Conservation (phyloP, 2,329 filamentous ascomycete species). For the Sporothrix curviconia region DNA sequence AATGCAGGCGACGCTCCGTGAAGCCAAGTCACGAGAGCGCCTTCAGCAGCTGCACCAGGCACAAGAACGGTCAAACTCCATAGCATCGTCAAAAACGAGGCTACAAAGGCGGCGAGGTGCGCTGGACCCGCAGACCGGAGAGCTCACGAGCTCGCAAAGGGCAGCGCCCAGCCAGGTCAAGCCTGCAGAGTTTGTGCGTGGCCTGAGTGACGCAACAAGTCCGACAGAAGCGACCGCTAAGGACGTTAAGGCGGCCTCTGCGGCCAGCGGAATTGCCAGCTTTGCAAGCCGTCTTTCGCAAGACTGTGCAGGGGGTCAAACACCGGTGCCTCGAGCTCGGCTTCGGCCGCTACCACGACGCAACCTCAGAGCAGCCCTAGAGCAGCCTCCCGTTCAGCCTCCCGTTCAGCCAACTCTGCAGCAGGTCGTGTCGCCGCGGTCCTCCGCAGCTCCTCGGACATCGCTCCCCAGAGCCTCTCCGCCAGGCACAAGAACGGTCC, state of each 20-base stretch:
- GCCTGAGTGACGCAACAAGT: conserved; percentile 23
- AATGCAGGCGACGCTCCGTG: conserved; percentile 33
- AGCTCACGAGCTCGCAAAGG: conserved; percentile 51
- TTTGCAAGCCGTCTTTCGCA: conserved; percentile 43
- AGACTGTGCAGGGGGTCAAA: conserved; percentile 25
- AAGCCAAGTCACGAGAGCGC: conserved; percentile 33
- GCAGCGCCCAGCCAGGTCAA: conserved; percentile 52
- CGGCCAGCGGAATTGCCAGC: conserved; percentile 27
- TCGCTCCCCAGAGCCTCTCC: neutral
- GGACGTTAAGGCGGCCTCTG: conserved; percentile 9
- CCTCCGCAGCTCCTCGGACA: neutral
- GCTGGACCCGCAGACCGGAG: conserved; percentile 62
- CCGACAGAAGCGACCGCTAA: conserved; percentile 1
- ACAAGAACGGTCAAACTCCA: conserved; percentile 21
- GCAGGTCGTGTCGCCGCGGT: neutral
- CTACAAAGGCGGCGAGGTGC: conserved; percentile 35
- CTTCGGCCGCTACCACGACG: neutral
- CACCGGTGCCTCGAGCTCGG: conserved; percentile 24
- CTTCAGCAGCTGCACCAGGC: conserved; percentile 21
- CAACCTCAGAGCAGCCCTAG: too few relatives aligned
- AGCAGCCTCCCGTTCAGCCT: too few relatives aligned
- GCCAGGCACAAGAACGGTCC: neutral
- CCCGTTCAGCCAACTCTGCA: neutral
- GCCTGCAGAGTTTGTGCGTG: conserved; percentile 43
- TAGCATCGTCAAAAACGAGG: conserved; percentile 14